Base-by-base conservation (phyloP, 2,329 filamentous ascomycete genomes). In the Talaromyces sp. region DNA sequence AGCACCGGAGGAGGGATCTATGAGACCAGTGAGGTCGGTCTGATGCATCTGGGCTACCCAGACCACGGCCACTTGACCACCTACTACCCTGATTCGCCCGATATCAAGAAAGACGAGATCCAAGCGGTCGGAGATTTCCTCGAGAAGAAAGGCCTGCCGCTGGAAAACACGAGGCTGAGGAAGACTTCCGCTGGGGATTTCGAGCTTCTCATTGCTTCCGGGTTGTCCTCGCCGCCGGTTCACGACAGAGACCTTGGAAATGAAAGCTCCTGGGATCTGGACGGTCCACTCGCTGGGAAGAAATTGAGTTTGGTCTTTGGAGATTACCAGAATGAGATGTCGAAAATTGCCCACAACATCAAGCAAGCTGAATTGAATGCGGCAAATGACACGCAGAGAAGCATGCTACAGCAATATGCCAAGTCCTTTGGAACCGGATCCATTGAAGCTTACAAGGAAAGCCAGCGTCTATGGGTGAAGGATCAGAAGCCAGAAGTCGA, bases 401-500 rank as follows among this genome's bases (percentile, higher is more conserved):
- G 85, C 56, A 92, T 92, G 88, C 82, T 91, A 66, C 75, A 82
- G 32, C 85, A 89, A 26, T 95, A 95, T 71, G 85, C 84, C 62
- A 85, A 87, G 67, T 91, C 89, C 0, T 95, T 95, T 67, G 81
- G 84, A 57, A 82, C 83, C 24, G 91, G 91, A 41, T 92, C 89
- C 26, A 81, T 93, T 55, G 81, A 90, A 63, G 86, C 86, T 13
- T 93, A 90, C 80, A 93, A 93, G 75, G 85, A 93, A 70, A 88
- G 87, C 64, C 90, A 95, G 73, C 83, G 89, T 64, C 84, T 83
- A 68, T 95, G 91, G 91, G 91, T 95, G 65, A 86, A 87, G 69
- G 90, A 96, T 71, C 90, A 92, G 73, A 87, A 88, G 21, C 91
- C 91, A 4, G 86, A 84, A 76, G 85, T 96, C 35, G 90, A 95